Evolutionary conservation across 2,329 filamentous ascomycete genomes (phyloP).

Genomic region (Xylaria sp.): DNA sequence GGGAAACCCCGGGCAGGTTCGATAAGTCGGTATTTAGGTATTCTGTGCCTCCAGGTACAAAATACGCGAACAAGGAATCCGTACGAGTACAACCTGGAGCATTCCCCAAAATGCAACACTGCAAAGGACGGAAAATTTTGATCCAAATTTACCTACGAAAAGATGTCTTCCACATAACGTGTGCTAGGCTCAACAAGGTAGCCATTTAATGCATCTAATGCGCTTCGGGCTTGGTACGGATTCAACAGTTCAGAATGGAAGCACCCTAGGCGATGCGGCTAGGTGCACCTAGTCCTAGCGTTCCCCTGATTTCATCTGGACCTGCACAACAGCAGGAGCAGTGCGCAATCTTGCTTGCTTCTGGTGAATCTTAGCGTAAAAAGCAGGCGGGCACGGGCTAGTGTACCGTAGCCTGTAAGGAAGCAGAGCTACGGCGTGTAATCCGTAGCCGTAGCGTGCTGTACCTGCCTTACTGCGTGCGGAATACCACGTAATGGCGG

Average conservation of each 20-base stretch:
- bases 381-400: too few relatives aligned
- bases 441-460: too few relatives aligned
- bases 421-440: too few relatives aligned
- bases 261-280: not conserved
- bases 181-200: not conserved
- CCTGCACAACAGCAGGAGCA: not conserved
- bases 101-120: too few relatives aligned
- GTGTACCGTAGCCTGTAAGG: too few relatives aligned
- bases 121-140: too few relatives aligned
- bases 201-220: not conserved
- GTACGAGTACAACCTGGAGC: too few relatives aligned
- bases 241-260: not conserved
- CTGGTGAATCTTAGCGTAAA: not conserved
- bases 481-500: too few relatives aligned
- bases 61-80: not conserved
- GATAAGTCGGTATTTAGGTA: not conserved
- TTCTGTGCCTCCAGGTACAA: not conserved
- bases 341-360: not conserved
- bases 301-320: not conserved
- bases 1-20: too few relatives aligned
- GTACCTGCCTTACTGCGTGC: too few relatives aligned
- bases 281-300: not conserved
- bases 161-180: too few relatives aligned
- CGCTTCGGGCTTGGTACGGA: not conserved
- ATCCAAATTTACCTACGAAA: too few relatives aligned